Conservation (phyloP, 2,329 filamentous ascomycete genomes). For the Stromatinia cepivora region DNA sequence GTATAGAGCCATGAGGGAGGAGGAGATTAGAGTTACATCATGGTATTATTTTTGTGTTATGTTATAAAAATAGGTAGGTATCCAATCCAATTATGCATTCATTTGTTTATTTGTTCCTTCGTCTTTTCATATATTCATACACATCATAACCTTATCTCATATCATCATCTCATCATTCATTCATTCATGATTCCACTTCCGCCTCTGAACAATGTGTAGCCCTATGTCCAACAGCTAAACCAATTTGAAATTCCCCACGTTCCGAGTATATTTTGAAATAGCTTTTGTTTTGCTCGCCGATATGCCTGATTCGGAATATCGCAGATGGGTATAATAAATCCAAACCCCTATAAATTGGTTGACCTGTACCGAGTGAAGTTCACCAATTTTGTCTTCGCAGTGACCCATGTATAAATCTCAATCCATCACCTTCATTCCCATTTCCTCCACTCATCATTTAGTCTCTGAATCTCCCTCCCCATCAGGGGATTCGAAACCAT, state of each 20-base stretch:
- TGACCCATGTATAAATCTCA: neutral
- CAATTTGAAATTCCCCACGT: neutral
- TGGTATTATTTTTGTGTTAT: constrained; percentile 2
- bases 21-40: neutral
- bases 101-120: neutral
- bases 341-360: neutral
- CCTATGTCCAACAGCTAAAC: neutral
- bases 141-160: neutral
- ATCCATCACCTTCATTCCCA: constrained; percentile 46
- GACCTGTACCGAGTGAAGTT: neutral
- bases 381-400: neutral
- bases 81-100: neutral
- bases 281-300: neutral
- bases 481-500: constrained; percentile 20
- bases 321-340: neutral
- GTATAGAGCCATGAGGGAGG: neutral
- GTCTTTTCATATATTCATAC: neutral
- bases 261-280: neutral
- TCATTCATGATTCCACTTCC: neutral
- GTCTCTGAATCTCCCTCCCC: constrained; percentile 48
- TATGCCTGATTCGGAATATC: neutral
- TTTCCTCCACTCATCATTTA: constrained; percentile 52
- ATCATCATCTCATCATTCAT: neutral
- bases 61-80: neutral
- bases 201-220: neutral